Percentiles rank a stretch among this genome's conserved stretches.
Evolutionary conservation across 192 early-diverging fungal genomes (phyloP).

Genomic region (Geosiphon pyriformis): DNA sequence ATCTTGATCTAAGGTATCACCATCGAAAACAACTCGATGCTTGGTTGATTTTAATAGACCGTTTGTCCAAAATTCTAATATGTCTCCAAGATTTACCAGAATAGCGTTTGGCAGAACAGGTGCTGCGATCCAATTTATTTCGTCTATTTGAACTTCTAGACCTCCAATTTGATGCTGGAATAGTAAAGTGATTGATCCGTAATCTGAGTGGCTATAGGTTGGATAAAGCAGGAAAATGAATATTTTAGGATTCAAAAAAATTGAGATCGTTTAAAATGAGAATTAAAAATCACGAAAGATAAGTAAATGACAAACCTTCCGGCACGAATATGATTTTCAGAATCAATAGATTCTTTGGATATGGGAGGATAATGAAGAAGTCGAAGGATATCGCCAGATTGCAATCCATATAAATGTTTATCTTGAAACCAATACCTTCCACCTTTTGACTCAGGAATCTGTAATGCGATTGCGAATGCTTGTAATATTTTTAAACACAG

Average conservation of each 20-base stretch:
- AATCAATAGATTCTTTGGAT: conserved; percentile 31
- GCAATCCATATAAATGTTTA: conserved; percentile 43
- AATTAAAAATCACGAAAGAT: neutral
- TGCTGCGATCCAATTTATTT: conserved; percentile 51
- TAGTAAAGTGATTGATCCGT: conserved; percentile 61
- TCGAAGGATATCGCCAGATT: conserved; percentile 45
- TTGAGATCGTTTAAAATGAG: neutral
- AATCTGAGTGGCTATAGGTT: conserved; percentile 56
- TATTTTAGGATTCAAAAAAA: neutral
- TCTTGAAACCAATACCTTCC: conserved; percentile 46
- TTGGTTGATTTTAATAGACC: conserved; percentile 55
- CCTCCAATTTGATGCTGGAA: conserved; percentile 63
- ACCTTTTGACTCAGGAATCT: conserved; percentile 50
- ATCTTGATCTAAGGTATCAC: conserved; percentile 42
- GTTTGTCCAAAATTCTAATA: conserved; percentile 59
- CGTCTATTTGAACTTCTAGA: conserved; percentile 45
- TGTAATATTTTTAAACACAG: conserved; percentile 46
- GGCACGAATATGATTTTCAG: conserved; percentile 40
- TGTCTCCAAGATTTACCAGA: conserved; percentile 59
- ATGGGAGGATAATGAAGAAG: conserved; percentile 57
- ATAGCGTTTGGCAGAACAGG: conserved; percentile 50
- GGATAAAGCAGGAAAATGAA: no score
- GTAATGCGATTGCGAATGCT: conserved; percentile 56
- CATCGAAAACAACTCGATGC: conserved; percentile 54
- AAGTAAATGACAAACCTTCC: conserved; percentile 33